Base-by-base conservation (phyloP, 1,139 yeast species). In the Diutina ranongensis region DNA sequence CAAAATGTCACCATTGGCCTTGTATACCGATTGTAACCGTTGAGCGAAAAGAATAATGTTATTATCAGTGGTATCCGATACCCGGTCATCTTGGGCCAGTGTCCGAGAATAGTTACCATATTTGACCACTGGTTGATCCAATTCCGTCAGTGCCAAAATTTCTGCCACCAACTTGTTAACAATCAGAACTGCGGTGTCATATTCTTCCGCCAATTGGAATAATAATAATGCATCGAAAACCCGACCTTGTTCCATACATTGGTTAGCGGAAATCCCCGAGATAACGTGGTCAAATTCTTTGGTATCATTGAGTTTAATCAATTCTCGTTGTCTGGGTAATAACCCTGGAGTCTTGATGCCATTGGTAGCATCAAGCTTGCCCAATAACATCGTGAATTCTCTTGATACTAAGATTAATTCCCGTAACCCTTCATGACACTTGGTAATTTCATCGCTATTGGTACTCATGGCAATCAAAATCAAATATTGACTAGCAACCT, bases 171-270 rank as follows among this genome's bases (percentile, higher is more conserved):
- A 65, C 56, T 78, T 77, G 64, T 87, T 89, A 50, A 89, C 77
- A 49, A 87, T 74, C 1, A 74, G 62, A 13, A 89, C 76, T n/a
- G 87, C 97, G 27, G 86, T 81, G 57, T 85, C 85, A 60, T 83
- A 84, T 56, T 89, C 95, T 62, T 86, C 94, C 47, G 95, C 78
- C 51, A 89, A 73, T 64, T 89, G 96, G 59, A 86, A 92, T 48
- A 92, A 70, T 47, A 86, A 67, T 48, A 94, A 75, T 10, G 97
- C 87, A 59, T 94, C 97, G 50, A 84, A 78, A 4, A 81, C 72
- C 55, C 96, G 74, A 3, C 97, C 97, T 58, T 88, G 97, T 54
- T 87, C 94, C 57, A 86, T 94, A 28, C 97, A 95, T 54, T 78
- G 80, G 46, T 74, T 71, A 1, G 97, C 97, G 25, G 95, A 88